These are phyloP conservation scores for Colletotrichum limetticola DNA, from an alignment of 2,329 filamentous ascomycete genomes.

Conservation along the genomic window DNA sequence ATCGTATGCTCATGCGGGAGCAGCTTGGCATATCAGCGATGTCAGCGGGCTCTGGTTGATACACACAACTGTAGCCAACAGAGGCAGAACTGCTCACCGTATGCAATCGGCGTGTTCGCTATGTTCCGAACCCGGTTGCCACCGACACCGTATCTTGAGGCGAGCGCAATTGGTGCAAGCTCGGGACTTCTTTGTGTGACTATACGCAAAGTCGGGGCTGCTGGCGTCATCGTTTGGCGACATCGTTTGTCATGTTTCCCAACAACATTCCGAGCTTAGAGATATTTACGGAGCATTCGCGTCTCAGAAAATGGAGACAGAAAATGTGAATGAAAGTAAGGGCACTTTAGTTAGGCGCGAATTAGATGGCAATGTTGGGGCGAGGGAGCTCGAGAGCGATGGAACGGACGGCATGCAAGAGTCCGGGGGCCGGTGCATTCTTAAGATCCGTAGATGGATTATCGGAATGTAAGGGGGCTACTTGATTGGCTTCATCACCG, in stretches of 20 bases:
- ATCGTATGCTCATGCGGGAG: conserved; percentile 46
- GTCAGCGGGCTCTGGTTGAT: neutral
- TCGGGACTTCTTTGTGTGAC: conserved; percentile 39
- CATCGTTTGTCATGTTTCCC: neutral
- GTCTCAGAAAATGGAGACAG: neutral
- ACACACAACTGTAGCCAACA: neutral
- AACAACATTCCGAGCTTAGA: neutral
- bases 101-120: conserved; percentile 39
- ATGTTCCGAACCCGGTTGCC: conserved; percentile 40
- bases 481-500: neutral
- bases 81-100: conserved; percentile 36
- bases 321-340: neutral
- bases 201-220: neutral
- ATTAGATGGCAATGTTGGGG: too few species aligned
- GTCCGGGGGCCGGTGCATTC: conserved; percentile 8
- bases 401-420: neutral
- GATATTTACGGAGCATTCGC: neutral
- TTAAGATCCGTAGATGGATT: neutral
- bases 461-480: neutral
- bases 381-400: neutral
- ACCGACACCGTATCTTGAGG: conserved; percentile 50
- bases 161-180: conserved; percentile 48
- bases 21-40: conserved; percentile 41
- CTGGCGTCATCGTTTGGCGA: neutral
- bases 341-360: neutral